Evolutionary conservation across 2,329 filamentous ascomycete species (phyloP), one percentile per base, ranked within the genome.

Genomic region (Claviceps pazoutovae): DNA sequence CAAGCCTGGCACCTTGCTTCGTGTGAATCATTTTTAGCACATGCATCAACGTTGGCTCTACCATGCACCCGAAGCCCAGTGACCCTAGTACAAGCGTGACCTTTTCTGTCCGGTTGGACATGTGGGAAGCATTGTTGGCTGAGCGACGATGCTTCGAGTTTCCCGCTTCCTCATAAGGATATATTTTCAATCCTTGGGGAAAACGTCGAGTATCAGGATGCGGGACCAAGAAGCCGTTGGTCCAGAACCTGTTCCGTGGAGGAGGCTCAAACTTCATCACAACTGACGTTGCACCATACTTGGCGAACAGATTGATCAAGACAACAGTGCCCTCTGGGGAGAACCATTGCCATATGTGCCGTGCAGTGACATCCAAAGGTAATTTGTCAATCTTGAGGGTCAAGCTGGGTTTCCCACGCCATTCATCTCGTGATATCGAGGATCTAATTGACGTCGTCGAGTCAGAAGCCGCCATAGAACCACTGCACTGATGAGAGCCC

Each of bases 41-140:
- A 61, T 82, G 76, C 73, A 89, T 80, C 0, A 70, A 69, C 2
- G 66, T 68, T 4, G 76, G 72, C 1, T 72, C 66, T 1, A 74
- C 58, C 66, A 80, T 72, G 42, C 80, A 69, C 0, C 86, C 85
- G 57, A 89, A 84, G 17, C 80, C 74, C 1, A 89, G 59, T 0
- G 66, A 68, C 1, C 62, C 58, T 2, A 75, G 69, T 1, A 63
- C 59, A 1, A 81, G 56, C 16, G 61, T 69, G 63, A 76, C 65
- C 19, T 60, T 61, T 21, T 61, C 54, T 1, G 1, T 14, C 13
- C 9, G 19, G 9, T 34, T 36, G 14, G 23, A 23, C 43, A 30
- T n/a, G 8, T 43, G 39, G 17, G 37, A 9, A 13, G 36, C 21
- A 36, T 34, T n/a, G 16, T 41, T 42, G 16, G 13, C 6, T 7